Conservation (phyloP, 208 protist genomes). For the Acanthamoeba triangularis region DNA sequence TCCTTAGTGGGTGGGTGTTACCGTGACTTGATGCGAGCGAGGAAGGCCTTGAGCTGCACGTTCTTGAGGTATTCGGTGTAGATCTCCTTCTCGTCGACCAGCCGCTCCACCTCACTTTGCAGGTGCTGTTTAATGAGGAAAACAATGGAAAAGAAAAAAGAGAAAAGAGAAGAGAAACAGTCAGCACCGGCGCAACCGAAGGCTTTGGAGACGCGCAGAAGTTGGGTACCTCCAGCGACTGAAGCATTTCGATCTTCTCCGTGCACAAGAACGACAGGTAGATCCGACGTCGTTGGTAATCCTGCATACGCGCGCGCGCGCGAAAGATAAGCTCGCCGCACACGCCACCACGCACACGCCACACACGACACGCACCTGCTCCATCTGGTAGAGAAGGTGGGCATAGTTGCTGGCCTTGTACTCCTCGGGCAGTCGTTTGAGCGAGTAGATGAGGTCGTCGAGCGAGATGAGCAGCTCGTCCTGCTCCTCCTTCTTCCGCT, state of each 20-base stretch:
- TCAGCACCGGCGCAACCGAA: neutral
- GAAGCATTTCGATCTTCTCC: slow-evolving; percentile 73
- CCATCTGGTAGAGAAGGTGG: slow-evolving; percentile 48
- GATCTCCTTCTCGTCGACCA: slow-evolving; percentile 55
- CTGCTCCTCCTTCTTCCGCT: slow-evolving; percentile 66
- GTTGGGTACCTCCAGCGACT: slow-evolving; percentile 13
- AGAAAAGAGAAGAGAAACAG: neutral
- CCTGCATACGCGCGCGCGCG: neutral
- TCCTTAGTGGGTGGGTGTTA: neutral
- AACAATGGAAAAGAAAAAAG: neutral
- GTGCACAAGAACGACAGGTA: slow-evolving; percentile 71
- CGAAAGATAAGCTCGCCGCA: neutral
- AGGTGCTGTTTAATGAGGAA: neutral
- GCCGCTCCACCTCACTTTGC: slow-evolving; percentile 42
- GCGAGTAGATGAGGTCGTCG: slow-evolving; percentile 53
- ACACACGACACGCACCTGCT: neutral
- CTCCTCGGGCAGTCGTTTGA: slow-evolving; percentile 48
- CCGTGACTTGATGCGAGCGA: slow-evolving; percentile 68
- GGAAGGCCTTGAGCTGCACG: slow-evolving; percentile 73
- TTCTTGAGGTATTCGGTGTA: slow-evolving; percentile 69
- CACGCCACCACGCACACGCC: too few species aligned
- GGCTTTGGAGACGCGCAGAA: neutral
- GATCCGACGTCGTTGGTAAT: slow-evolving; percentile 73
- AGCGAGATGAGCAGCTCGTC: slow-evolving; percentile 38
- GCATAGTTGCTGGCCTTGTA: slow-evolving; percentile 56